Conservation (phyloP, 495 filamentous ascomycete genomes). For the Alectoria sarmentosa region DNA sequence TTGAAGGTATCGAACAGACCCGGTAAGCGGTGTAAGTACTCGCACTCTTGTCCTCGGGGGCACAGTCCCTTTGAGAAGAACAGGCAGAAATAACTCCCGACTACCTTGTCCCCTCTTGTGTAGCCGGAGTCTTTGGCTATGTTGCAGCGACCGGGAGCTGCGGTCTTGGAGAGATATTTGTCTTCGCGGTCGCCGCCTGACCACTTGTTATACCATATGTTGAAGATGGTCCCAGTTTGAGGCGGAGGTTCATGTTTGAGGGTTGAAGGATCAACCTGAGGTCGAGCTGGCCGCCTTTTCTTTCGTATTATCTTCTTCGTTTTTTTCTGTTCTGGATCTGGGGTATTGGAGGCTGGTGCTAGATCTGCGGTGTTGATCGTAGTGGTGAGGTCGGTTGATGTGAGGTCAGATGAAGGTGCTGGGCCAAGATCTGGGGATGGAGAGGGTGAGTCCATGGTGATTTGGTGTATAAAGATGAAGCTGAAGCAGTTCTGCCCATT, state of each 20-base stretch:
- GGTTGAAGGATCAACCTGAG: conserved; percentile 76
- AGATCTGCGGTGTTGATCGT: conserved; percentile 24
- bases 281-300: conserved; percentile 49
- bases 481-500: not conserved
- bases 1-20: conserved; percentile 77
- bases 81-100: conserved; percentile 83
- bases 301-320: conserved; percentile 47
- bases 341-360: conserved; percentile 22
- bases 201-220: conserved; percentile 97
- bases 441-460: not conserved
- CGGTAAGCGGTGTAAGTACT: conserved; percentile 87
- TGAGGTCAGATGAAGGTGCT: not conserved
- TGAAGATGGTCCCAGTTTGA: conserved; percentile 89
- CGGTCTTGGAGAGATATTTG: conserved; percentile 69
- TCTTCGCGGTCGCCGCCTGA: conserved; percentile 90
- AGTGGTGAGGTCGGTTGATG: conserved; percentile 24
- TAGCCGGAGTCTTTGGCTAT: conserved; percentile 77
- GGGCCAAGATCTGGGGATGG: not conserved
- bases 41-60: conserved; percentile 82
- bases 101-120: conserved; percentile 74
- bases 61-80: conserved; percentile 84
- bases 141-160: conserved; percentile 73
- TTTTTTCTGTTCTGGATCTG: conserved; percentile 37
- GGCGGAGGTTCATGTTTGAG: conserved; percentile 74
- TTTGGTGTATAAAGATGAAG: not conserved